Base-by-base conservation (phyloP, 1,284 basidiomycete genomes). In the Cryptococcus sp. region DNA sequence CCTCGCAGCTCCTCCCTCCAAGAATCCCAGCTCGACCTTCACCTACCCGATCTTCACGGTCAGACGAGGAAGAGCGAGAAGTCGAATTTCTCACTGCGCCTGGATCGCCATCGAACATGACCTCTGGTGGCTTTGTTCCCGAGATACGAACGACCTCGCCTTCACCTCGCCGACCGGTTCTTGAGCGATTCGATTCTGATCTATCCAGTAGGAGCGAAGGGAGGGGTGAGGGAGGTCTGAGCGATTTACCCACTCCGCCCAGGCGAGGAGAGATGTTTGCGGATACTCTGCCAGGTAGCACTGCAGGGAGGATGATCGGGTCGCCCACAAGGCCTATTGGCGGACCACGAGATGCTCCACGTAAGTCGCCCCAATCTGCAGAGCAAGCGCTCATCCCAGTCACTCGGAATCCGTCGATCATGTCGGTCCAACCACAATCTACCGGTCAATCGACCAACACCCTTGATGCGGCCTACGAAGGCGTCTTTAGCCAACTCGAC, bases 121-220 rank as follows among this genome's bases (percentile, higher is more conserved):
- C 22, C 14, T 31, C 28, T 31, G 28, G 28, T 7, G 28, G 28
- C 7, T 31, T 14, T 31, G 45, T 52, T 12, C 59, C 59, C 4
- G 58, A 62, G 11, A 67, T 68, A 25, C 51, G 53, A 19, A 68
- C 66, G 5, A 67, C 59, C 19, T 68, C 68, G 7, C 65, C 68
- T 25, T 67, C 66, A 12, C 68, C 68, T 16, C 6, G n/a, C 14
- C 32, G 43, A 26, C 36, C 44, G 21, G 7, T n/a, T n/a, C n/a
- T n/a, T n/a, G n/a, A n/a, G n/a, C n/a, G n/a, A n/a, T n/a, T n/a
- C n/a, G n/a, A n/a, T n/a, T n/a, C n/a, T n/a, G n/a, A 12, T 10
- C 23, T 9, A 42, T 41, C 32, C 43, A 19, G 26, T 14, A 26
- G 14, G 7, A 31, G 42, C 9, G 38, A 24, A 25, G 12, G 12